Percentiles rank a stretch among this genome's conserved stretches.
Evolutionary conservation across 176 grass and related monocot species (phyloP).

Genomic region (Raddia guianensis): DNA sequence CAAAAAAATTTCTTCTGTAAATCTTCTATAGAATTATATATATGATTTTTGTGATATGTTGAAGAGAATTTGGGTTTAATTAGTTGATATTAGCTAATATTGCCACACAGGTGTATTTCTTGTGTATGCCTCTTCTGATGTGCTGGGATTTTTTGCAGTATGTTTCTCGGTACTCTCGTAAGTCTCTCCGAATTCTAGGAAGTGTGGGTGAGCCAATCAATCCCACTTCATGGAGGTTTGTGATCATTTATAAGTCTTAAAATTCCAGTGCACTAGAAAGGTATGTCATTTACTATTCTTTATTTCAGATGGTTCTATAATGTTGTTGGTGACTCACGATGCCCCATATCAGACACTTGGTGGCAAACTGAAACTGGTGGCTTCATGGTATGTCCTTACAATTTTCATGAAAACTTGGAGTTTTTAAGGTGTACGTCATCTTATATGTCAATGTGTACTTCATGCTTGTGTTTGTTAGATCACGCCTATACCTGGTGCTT

Average conservation of each 20-base stretch:
- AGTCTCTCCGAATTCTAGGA: slow-evolving; percentile 96
- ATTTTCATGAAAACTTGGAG: not conserved
- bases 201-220: slow-evolving; percentile 99
- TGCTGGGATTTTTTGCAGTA: slow-evolving; percentile 62
- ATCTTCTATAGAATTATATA: slow-evolving; percentile 19
- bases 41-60: slow-evolving; percentile 8
- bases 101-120: not conserved
- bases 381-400: slow-evolving; percentile 76
- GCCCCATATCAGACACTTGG: slow-evolving; percentile 98
- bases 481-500: slow-evolving; percentile 87
- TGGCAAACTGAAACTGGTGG: slow-evolving; percentile 99
- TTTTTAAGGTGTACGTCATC: slow-evolving; percentile 8
- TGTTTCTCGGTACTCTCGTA: slow-evolving; percentile 79
- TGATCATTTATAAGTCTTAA: slow-evolving; percentile 30
- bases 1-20: not conserved
- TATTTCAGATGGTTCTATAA: slow-evolving; percentile 87
- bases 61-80: not conserved
- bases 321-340: slow-evolving; percentile 78
- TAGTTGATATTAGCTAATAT: not conserved
- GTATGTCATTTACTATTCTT: slow-evolving; percentile 34
- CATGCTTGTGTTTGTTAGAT: slow-evolving; percentile 62
- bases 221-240: slow-evolving; percentile 94
- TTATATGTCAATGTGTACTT: not conserved
- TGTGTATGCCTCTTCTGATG: slow-evolving; percentile 20
- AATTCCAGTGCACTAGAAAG: slow-evolving; percentile 23